Evolutionary conservation across 345 rosid species (phyloP), one percentile per base, ranked within the genome.

Genomic region (Mercurialis annua): DNA sequence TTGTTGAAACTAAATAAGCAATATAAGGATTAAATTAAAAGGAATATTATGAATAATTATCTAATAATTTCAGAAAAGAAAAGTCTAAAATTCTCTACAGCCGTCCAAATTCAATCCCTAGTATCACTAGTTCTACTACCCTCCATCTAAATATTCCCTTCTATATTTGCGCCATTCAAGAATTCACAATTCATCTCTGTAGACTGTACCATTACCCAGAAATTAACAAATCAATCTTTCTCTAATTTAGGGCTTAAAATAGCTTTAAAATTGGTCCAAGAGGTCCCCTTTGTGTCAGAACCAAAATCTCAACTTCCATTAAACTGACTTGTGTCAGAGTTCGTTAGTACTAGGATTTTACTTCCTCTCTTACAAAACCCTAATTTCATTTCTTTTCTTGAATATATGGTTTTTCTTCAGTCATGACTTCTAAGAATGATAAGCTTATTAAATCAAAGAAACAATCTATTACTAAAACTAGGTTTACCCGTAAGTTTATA

Each of bases 211-310:
- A n/a, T 53, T 34, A 48, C 23, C 26, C 31, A 49, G 11, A 26
- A 23, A n/a, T n/a, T n/a, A n/a, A n/a, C 14, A 55, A 29, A 58
- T 6, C 51, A 0, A 7, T 43, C 36, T 46, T 52, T 48, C 33
- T 40, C 59, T 36, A 23, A 16, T 17, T 14, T 18, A 18, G 26
- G 29, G 40, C 15, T 20, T 57, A 31, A 50, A 8, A 31, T 4
- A 43, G 18, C 53, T 50, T 58, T 62, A 62, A 66, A 46, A 62
- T 53, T 34, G 56, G 44, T 6, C 42, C 61, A 62, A 30, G 61
- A 70, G 71, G 70, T 34, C 71, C 65, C 67, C 53, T 59, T 70
- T 71, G 61, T 80, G 81, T 77, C 81, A 73, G 78, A 76, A 76
- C 54, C 54, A 67, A 71, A 71, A 73, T 73, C 77, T 64, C 55